Base-by-base conservation (phyloP, 129 eudicot species). In the Centella asiatica region DNA sequence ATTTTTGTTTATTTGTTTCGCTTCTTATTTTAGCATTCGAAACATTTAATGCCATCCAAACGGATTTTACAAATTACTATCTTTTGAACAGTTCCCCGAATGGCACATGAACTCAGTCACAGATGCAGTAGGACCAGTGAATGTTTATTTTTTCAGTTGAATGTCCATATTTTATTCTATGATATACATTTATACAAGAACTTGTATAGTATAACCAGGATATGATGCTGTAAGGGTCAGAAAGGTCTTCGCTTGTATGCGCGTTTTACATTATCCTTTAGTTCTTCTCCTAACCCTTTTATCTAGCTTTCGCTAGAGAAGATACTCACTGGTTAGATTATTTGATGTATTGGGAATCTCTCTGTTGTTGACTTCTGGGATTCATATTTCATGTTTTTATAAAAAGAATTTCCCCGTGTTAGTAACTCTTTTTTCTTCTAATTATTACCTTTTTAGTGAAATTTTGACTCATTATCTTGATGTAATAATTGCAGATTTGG, bases 401-500 rank as follows among this genome's bases (percentile, higher is more conserved):
- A 42, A n/a, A n/a, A n/a, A n/a, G n/a, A n/a, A n/a, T n/a, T n/a
- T n/a, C n/a, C n/a, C n/a, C n/a, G n/a, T n/a, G n/a, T n/a, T n/a
- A n/a, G n/a, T n/a, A n/a, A n/a, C n/a, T n/a, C n/a, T n/a, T n/a
- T n/a, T n/a, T n/a, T n/a, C n/a, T n/a, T n/a, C n/a, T n/a, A n/a
- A n/a, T n/a, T n/a, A n/a, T n/a, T 34, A 22, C 24, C 25, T 36
- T n/a, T 33, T 19, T 44, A 18, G 65, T 40, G 15, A 60, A 14
- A 23, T 60, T 23, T 28, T 42, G 29, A 39, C 24, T 37, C 23
- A 23, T 37, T 23, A 39, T 42, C 50, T 27, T 49, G 45, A 33
- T 58, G 5, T 18, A 34, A 31, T 23, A 17, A 28, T 73, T 58
- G n/a, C 89, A 83, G 89, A 37, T 83, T 32, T 83, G 89, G 89